A percentile compares a stretch with the other conserved stretches of the same genome.
Conservation (phyloP, 257 asterid species). For the Solanum boliviense region DNA sequence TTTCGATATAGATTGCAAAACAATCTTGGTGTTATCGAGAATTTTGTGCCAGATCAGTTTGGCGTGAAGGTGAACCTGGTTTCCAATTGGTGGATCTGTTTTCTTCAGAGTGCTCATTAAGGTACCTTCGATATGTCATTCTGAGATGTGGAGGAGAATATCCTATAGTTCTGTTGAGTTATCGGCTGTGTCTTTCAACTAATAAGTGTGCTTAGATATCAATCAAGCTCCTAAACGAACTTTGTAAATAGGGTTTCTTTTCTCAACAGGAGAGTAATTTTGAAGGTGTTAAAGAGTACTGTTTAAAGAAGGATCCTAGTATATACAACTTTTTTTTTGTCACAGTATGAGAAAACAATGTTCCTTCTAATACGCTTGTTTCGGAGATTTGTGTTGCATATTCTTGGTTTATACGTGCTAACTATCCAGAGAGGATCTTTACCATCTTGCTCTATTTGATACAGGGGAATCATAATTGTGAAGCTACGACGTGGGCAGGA, state of each 20-base stretch:
- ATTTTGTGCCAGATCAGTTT: neutral
- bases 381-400: neutral
- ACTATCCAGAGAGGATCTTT: neutral
- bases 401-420: neutral
- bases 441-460: neutral
- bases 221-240: neutral
- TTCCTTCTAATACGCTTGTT: neutral
- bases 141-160: neutral
- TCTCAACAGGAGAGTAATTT: neutral
- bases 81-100: neutral
- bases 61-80: neutral
- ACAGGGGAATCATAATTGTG: slow-evolving; percentile 90
- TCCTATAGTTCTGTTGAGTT: neutral
- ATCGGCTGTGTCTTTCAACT: neutral
- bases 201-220: neutral
- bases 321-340: neutral
- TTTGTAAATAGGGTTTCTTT: neutral
- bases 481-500: slow-evolving; percentile 89
- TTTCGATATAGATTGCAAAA: neutral
- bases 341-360: neutral
- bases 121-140: neutral
- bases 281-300: neutral
- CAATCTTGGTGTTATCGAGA: neutral
- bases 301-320: neutral
- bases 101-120: neutral